phyloP scores from a whole-genome alignment of 495 filamentous ascomycete species.

The Sporormia fimetaria region DNA sequence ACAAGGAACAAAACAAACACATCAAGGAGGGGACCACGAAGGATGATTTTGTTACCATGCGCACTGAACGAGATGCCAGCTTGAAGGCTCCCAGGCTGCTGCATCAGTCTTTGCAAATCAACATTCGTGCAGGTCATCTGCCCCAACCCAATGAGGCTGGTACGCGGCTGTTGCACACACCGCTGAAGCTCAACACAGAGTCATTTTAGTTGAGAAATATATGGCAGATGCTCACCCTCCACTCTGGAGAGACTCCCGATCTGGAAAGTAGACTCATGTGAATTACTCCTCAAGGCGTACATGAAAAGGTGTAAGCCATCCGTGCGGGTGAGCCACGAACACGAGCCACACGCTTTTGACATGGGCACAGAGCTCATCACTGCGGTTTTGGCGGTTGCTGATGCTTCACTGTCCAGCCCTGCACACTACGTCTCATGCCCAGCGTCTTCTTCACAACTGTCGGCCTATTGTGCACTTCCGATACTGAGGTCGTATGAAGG shows the following conservation, averaged over 20 bases:
- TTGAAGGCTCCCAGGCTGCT: conserved; percentile 43
- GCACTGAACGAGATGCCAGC: conserved; percentile 38
- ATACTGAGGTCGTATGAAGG: conserved; percentile 45
- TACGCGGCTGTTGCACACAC: conserved; percentile 36
- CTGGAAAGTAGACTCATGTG: too few relatives aligned
- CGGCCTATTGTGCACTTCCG: conserved; percentile 29
- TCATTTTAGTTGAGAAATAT: too few relatives aligned
- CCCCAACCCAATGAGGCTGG: conserved; percentile 29
- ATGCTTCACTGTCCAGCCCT: conserved; percentile 32
- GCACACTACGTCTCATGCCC: conserved; percentile 48
- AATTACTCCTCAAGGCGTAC: too few relatives aligned
- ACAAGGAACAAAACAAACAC: conserved; percentile 43
- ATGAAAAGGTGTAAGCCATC: too few relatives aligned
- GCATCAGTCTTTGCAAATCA: conserved; percentile 47
- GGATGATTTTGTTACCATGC: conserved; percentile 40
- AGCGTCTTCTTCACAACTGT: conserved; percentile 39
- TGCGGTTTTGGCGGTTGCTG: conserved; percentile 11
- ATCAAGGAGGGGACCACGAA: conserved; percentile 33
- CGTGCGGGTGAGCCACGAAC: too few relatives aligned
- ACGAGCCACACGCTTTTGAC: too few relatives aligned
- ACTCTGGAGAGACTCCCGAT: too few relatives aligned
- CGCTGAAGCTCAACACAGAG: conserved; percentile 36
- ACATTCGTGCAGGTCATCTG: conserved; percentile 44
- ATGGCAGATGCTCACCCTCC: too few relatives aligned
- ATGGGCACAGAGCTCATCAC: too few relatives aligned